Base-by-base conservation (phyloP, 768 basidiomycete genomes). In the Cyclocybe cylindracea region DNA sequence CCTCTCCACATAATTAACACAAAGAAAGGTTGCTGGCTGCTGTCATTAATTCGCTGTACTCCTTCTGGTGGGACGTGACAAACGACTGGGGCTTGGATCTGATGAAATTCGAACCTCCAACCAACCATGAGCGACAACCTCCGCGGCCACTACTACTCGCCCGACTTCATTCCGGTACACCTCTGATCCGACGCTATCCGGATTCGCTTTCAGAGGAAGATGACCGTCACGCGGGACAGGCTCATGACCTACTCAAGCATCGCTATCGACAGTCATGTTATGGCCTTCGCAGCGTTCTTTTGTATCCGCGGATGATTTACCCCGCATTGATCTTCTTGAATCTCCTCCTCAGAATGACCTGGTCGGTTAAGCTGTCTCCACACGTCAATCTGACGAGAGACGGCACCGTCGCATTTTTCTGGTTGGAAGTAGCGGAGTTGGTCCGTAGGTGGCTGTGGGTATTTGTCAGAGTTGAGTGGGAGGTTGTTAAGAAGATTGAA, bases 11-110 rank as follows among this genome's bases (percentile, higher is more conserved):
- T 37, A 32, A 16, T 11, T 55, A 31, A 33, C 45, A 41, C 51
- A 29, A 35, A 50, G 34, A 33, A 43, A 96, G 94, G 94, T 68
- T 98, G 11, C 68, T 97, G 40, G 82, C 87, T 8, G 94, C 92
- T 18, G 78, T 82, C 34, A 67, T 96, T 61, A 98, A 98, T 69
- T 96, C 95, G 3, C 67, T 90, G 31, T 99, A 93, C 69, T 95
- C 94, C 2, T 98, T 96, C 68, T 99, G 94, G 91, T 99, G 97
- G 97, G 97, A 98, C 70, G 80, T 98, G 39, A 94, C 92, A 43
- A 91, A 96, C 66, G 97, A 99, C 66, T 99, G 96, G 95, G 97
- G 97, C 5, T 77, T 99, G 48, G 82, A 85, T 40, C 71, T 98
- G 39, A 72, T 98, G 52, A 78, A 77, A 47, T 55, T 66, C 31